Percentiles rank a stretch among this genome's conserved stretches.
phyloP scores from a whole-genome alignment of 306 rosid genomes.

The Betula pendula region DNA sequence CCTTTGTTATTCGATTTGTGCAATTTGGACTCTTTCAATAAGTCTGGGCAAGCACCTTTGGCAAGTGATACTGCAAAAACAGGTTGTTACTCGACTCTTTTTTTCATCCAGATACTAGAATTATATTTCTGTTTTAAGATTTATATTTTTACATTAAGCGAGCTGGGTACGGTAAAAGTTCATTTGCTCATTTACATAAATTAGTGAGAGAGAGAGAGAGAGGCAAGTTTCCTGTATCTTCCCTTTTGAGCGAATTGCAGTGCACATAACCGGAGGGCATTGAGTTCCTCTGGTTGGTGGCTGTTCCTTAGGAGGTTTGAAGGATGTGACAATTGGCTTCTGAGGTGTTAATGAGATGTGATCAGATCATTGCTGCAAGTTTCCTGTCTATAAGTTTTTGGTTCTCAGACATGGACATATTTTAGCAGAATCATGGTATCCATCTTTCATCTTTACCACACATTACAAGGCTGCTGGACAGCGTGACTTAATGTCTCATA shows the following conservation, averaged over 20 bases:
- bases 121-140: not conserved
- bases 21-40: conserved; percentile 39
- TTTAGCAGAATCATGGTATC: not conserved
- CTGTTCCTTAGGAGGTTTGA: not conserved
- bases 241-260: not conserved
- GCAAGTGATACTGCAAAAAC: conserved; percentile 49
- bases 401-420: not conserved
- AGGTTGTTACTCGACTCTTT: conserved; percentile 49
- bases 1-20: conserved; percentile 67
- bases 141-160: not conserved
- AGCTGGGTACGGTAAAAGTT: not conserved
- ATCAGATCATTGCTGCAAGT: not conserved
- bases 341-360: not conserved
- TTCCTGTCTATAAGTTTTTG: not conserved
- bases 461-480: too few species aligned
- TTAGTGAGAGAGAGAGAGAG: not conserved
- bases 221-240: not conserved
- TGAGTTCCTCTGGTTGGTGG: not conserved
- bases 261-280: not conserved
- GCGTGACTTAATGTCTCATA: not conserved
- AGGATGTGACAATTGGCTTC: not conserved
- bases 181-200: not conserved
- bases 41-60: conserved; percentile 51
- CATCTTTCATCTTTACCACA: not conserved
- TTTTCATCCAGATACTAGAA: conserved; percentile 22